Conservation (phyloP, 129 eudicot species). For the Scalesia atractyloides region DNA sequence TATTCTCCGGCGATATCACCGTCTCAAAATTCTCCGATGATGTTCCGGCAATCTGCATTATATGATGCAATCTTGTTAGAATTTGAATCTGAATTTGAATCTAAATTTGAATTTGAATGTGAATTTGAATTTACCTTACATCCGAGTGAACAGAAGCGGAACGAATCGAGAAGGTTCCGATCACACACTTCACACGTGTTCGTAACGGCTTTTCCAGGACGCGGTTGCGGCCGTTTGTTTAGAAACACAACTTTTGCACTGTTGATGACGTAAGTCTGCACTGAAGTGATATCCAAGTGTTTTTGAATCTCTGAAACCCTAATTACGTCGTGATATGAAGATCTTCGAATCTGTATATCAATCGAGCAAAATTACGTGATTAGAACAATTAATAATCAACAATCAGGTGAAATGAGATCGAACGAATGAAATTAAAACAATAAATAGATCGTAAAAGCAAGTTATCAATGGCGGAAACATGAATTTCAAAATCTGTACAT, state of each 20-base stretch:
- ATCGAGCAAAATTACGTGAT: background rate
- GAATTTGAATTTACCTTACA: slow-evolving; percentile 64
- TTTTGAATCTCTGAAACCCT: slow-evolving; percentile 84
- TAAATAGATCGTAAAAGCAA: no score
- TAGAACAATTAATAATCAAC: no score
- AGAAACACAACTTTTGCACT: slow-evolving; percentile 90
- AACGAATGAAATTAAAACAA: no score
- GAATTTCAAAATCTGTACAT: no score
- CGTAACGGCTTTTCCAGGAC: slow-evolving; percentile 93
- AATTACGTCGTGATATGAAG: slow-evolving; percentile 97
- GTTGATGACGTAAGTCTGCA: slow-evolving; percentile 90
- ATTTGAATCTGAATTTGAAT: background rate
- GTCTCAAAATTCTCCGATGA: slow-evolving; percentile 49
- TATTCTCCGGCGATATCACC: slow-evolving; percentile 46
- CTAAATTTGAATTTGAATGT: background rate
- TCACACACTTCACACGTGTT: slow-evolving; percentile 87
- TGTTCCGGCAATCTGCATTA: slow-evolving; percentile 65
- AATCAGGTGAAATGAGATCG: no score
- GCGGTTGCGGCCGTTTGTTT: slow-evolving; percentile 87
- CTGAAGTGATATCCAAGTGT: slow-evolving; percentile 69
- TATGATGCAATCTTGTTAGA: background rate
- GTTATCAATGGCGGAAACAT: no score
- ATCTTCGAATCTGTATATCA: slow-evolving; percentile 70
- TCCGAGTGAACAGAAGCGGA: slow-evolving; percentile 94
- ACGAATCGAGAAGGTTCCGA: slow-evolving; percentile 86